Evolutionary conservation across 1,139 yeast genomes (phyloP).

Genomic region (Taphrina betulina): DNA sequence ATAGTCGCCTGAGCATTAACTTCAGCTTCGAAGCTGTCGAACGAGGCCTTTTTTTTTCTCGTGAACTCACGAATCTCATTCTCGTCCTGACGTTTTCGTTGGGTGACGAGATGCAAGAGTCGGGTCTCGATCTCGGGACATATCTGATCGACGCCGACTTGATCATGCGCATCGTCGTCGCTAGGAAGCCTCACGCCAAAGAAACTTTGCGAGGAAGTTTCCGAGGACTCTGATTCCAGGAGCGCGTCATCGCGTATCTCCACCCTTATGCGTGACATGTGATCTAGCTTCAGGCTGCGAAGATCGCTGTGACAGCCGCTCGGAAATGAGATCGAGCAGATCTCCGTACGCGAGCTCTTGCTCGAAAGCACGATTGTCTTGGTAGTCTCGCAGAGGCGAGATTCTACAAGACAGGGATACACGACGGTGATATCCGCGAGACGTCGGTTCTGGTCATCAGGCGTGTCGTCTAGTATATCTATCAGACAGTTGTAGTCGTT

Average conservation of each 20-base stretch:
- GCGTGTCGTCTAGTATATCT: not conserved
- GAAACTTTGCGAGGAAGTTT: not conserved
- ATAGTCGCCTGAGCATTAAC: conserved; percentile 10
- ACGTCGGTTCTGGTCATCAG: not conserved
- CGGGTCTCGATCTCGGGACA: conserved; percentile 12
- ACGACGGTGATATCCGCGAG: conserved; percentile 11
- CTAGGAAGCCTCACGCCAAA: not conserved
- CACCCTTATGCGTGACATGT: not conserved
- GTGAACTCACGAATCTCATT: conserved; percentile 6
- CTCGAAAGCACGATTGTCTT: conserved; percentile 5
- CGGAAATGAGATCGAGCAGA: conserved; percentile 9
- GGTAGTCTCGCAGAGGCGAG: not conserved
- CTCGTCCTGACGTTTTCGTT: conserved; percentile 12
- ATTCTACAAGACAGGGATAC: conserved; percentile 16
- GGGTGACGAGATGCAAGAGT: conserved; percentile 3
- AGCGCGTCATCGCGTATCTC: conserved; percentile 1
- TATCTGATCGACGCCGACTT: not conserved
- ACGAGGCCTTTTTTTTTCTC: not conserved
- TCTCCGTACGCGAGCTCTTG: not conserved
- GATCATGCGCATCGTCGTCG: not conserved
- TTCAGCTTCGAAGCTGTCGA: conserved; percentile 4
- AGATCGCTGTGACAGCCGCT: not conserved
- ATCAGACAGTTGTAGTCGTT: conserved; percentile 8
- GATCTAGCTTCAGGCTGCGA: conserved; percentile 1
- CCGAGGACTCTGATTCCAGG: not conserved